phyloP scores from a whole-genome alignment of 176 grass and related monocot genomes.

The Ananas comosus region DNA sequence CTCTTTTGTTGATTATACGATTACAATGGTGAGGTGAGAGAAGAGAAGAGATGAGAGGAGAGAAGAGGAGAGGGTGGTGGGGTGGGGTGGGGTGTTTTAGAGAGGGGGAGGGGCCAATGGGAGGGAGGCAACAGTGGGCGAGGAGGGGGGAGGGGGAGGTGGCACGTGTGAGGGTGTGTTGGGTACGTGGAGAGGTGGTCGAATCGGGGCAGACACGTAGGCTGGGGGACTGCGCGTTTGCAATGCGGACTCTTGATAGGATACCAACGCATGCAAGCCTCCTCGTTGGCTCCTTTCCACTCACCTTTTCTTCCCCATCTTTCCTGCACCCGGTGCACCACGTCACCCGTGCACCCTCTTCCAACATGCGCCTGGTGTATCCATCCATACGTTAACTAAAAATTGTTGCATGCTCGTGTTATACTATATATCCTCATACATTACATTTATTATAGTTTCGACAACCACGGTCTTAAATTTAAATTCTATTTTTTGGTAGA shows the following conservation, averaged over 20 bases:
- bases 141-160: conserved; percentile 5
- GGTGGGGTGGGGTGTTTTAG: conserved; percentile 31
- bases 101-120: conserved; percentile 50
- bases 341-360: too few relatives aligned
- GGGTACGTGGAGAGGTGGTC: conserved; percentile 74
- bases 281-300: neutral
- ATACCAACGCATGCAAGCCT: neutral
- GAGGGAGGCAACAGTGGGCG: conserved; percentile 49
- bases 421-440: too few relatives aligned
- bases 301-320: neutral
- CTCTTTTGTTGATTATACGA: too few relatives aligned
- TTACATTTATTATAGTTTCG: too few relatives aligned
- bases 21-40: neutral
- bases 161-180: conserved; percentile 51
- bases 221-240: conserved; percentile 6
- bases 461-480: too few relatives aligned
- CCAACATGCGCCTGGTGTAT: too few relatives aligned
- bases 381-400: too few relatives aligned
- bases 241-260: conserved; percentile 7
- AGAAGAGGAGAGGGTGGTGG: neutral
- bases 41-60: conserved; percentile 14
- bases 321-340: too few relatives aligned
- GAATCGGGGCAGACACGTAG: conserved; percentile 62
- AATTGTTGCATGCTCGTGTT: too few relatives aligned
- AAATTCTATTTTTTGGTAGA: too few relatives aligned